These are phyloP conservation scores for Colletotrichum salicis DNA, from an alignment of 2,329 filamentous ascomycete species.

Conservation along the genomic window DNA sequence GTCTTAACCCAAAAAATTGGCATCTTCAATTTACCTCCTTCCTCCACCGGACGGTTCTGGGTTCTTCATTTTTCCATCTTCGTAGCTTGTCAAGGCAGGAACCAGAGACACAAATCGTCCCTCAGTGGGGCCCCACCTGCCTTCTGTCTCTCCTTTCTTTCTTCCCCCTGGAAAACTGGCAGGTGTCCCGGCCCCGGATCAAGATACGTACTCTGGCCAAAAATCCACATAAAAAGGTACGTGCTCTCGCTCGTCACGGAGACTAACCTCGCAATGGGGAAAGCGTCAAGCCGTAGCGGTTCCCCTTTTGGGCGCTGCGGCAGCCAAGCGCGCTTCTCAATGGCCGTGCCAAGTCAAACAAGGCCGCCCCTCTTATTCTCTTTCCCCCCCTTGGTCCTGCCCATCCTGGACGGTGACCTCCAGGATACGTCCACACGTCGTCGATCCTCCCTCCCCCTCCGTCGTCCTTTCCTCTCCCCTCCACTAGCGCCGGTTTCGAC, in stretches of 20 bases:
- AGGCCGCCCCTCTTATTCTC: not conserved
- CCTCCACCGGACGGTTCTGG: not conserved
- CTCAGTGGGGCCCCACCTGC: not conserved
- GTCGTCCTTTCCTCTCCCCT: not conserved
- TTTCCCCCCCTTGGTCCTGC: not conserved
- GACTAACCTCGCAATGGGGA: slow-evolving; percentile 10
- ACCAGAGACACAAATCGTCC: not conserved
- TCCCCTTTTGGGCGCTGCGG: slow-evolving; percentile 27
- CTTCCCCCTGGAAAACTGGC: not conserved
- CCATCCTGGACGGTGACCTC: too few relatives aligned
- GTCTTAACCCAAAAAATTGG: not conserved
- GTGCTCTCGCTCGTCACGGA: not conserved
- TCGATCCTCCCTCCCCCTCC: slow-evolving; percentile 11
- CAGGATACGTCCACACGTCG: not conserved
- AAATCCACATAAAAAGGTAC: too few relatives aligned
- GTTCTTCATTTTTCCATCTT: not conserved
- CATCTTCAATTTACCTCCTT: not conserved
- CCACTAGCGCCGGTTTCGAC: slow-evolving; percentile 31
- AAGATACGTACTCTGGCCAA: not conserved
- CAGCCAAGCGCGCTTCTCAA: slow-evolving; percentile 29
- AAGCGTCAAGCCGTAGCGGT: slow-evolving; percentile 28
- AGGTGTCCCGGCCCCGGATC: not conserved
- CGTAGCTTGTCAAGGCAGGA: not conserved
- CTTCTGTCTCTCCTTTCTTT: not conserved
- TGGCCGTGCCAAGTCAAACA: slow-evolving; percentile 36